These are phyloP conservation scores for Salix viminalis DNA, from an alignment of 345 rosid species.

Conservation along the genomic window DNA sequence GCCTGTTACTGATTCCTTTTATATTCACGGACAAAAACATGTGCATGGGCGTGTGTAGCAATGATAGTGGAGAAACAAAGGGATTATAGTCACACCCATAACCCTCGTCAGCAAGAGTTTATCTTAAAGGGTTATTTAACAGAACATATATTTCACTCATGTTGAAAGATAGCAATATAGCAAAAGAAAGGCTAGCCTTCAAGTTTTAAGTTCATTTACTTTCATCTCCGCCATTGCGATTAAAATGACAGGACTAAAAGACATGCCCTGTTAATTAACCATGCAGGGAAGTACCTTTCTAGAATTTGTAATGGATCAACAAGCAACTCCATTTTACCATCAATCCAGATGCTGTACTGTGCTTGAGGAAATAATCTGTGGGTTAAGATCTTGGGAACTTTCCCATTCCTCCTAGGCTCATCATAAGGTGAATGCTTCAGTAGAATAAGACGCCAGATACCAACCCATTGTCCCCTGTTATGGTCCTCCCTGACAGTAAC, in stretches of 20 bases:
- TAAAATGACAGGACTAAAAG: background rate
- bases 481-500: conserved; percentile 61
- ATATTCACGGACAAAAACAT: background rate
- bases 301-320: conserved; percentile 83
- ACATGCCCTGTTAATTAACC: background rate
- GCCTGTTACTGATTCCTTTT: background rate
- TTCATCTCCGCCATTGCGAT: background rate
- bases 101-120: background rate
- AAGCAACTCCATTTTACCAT: conserved; percentile 96
- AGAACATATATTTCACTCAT: background rate
- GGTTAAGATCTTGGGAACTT: conserved; percentile 92
- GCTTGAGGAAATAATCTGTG: conserved; percentile 94
- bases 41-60: background rate
- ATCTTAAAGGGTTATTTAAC: background rate
- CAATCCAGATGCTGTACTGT: conserved; percentile 96
- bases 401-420: conserved; percentile 95
- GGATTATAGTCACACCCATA: background rate
- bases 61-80: background rate
- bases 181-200: background rate
- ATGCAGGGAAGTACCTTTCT: conserved; percentile 57
- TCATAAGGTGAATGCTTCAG: conserved; percentile 82
- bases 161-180: no score
- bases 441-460: conserved; percentile 88
- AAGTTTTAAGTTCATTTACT: background rate
- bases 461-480: conserved; percentile 78